Evolutionary conservation across 495 filamentous ascomycete species (phyloP).

Genomic region (Apiosordaria backusii): DNA sequence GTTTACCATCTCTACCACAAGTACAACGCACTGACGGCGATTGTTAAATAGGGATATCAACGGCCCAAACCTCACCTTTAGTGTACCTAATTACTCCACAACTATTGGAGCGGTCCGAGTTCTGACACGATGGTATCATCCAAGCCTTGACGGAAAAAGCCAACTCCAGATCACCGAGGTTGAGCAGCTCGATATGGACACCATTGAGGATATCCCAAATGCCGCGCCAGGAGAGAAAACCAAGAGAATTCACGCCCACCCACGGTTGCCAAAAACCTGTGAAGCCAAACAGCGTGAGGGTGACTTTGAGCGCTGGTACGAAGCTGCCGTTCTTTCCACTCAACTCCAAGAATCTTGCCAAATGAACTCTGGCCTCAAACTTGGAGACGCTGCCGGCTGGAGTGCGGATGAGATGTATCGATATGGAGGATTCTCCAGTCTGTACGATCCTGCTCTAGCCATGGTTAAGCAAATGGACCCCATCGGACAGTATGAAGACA

Average conservation of each 20-base stretch:
- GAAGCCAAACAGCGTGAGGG: slow-evolving; percentile 13
- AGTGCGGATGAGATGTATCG: slow-evolving; percentile 22
- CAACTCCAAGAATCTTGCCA: slow-evolving; percentile 28
- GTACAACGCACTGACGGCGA: neutral
- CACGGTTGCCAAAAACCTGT: neutral
- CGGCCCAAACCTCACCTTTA: slow-evolving; percentile 25
- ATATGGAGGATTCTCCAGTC: slow-evolving; percentile 20
- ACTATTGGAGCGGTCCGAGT: slow-evolving; percentile 32
- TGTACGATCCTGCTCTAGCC: slow-evolving; percentile 32
- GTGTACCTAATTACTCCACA: slow-evolving; percentile 18
- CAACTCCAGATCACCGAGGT: slow-evolving; percentile 43
- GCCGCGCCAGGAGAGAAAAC: slow-evolving; percentile 1
- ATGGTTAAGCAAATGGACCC: slow-evolving; percentile 38
- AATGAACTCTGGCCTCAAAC: slow-evolving; percentile 35
- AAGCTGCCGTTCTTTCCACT: slow-evolving; percentile 36
- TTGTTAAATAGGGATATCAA: neutral
- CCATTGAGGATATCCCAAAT: neutral
- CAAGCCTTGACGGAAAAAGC: slow-evolving; percentile 18
- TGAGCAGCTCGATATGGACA: slow-evolving; percentile 31
- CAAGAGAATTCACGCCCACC: neutral
- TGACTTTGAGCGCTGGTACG: slow-evolving; percentile 38
- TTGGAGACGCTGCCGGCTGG: slow-evolving; percentile 44
- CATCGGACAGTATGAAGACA: slow-evolving; percentile 32
- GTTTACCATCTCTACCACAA: neutral
- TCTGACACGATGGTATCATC: slow-evolving; percentile 28